Evolutionary conservation across 1,139 yeast genomes (phyloP), one percentile per base, ranked within the genome.

Genomic region (Chernovozyma sophiae-reginae): DNA sequence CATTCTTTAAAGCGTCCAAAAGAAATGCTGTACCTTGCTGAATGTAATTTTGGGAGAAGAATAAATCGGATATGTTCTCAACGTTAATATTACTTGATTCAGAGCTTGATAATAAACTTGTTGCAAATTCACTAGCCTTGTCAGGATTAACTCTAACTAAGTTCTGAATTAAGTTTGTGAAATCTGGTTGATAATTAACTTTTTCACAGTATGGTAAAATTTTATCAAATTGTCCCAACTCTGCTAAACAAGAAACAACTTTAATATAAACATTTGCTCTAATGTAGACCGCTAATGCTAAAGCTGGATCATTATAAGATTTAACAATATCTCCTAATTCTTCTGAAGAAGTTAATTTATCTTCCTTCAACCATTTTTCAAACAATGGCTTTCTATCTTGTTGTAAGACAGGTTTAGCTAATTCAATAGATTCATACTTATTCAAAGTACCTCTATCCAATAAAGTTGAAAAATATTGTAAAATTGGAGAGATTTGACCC

Each of bases 1-100:
- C 96, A 47, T 83, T 87, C 69, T 92, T 92, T 58, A 94, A 76
- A 8, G 97, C 97, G 64, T 94, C 98, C 53, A 94, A 73, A 53
- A 94, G 72, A 68, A 94, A 87, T n/a, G 98, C 97, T 31, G 99
- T 94, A 58, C 97, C 98, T 70, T 92, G 98, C 67, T 90, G 98
- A 52, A 92, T 81, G 56, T 81, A 83, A 64, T 92, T 90, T 62
- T 92, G 97, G 31, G 95, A 82, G 62, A 94, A 81, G 73, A 94
- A 94, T 45, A 92, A 83, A 58, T 94, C 98, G 32, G 96, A 94
- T 52, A 87, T 74, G 48, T 81, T 81, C 66, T 90, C 97, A 46
- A 87, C 71, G 50, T 90, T 87, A 47, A 90, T 67, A 46, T 79
- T 76, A n/a, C 72, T 67, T 30, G 81, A 68, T 34, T 77, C 79